These are phyloP conservation scores for Fraxinus sp. DNA, from an alignment of 305 asterid genomes.

Conservation along the genomic window DNA sequence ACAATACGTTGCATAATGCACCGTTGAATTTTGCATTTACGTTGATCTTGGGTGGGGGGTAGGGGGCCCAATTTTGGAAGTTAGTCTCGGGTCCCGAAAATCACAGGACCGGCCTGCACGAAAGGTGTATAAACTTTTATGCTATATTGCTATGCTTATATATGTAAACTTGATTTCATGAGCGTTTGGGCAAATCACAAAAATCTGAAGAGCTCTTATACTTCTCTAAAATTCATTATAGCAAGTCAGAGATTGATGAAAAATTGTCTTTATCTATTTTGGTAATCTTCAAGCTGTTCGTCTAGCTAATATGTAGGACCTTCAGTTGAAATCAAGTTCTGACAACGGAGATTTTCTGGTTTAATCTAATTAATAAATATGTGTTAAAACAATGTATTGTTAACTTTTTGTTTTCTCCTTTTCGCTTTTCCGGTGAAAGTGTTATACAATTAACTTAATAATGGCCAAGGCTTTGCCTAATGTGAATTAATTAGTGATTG, in stretches of 20 bases:
- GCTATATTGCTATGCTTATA: neutral
- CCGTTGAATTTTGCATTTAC: too few relatives aligned
- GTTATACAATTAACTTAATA: neutral
- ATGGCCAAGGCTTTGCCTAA: neutral
- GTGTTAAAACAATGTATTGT: neutral
- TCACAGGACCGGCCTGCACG: too few relatives aligned
- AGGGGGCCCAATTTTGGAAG: too few relatives aligned
- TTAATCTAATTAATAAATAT: too few relatives aligned
- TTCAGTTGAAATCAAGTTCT: neutral
- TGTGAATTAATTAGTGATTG: neutral
- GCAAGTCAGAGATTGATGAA: neutral
- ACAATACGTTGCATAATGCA: too few relatives aligned
- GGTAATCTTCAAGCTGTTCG: neutral
- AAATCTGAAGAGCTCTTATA: neutral
- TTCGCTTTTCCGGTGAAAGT: neutral
- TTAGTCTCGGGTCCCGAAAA: too few relatives aligned
- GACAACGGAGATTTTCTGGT: neutral
- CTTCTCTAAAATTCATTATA: neutral
- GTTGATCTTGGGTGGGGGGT: too few relatives aligned
- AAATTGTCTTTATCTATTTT: neutral
- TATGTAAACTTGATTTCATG: neutral
- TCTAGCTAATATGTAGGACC: neutral
- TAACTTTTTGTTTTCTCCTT: neutral
- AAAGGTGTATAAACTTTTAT: too few relatives aligned
- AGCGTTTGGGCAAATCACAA: neutral